phyloP scores from a whole-genome alignment of 73 alveolate species.

The Durusdinium trenchii region DNA sequence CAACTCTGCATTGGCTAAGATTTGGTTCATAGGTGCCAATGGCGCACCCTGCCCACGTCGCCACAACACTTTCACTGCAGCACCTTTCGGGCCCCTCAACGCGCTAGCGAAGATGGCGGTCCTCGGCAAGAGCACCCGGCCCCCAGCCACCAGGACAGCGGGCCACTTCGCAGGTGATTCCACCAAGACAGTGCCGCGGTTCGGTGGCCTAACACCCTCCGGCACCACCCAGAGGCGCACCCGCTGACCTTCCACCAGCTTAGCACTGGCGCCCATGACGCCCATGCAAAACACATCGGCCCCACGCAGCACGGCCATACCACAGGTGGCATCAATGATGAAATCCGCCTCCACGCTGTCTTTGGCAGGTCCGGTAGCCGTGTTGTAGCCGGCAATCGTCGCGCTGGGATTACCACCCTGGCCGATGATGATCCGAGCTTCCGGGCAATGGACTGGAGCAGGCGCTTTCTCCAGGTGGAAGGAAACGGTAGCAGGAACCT shows the following conservation, averaged over 20 bases:
- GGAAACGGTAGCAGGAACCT: not conserved
- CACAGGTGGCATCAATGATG: constrained; percentile 74
- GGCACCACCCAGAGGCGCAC: constrained; percentile 90
- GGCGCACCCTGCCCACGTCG: constrained; percentile 37
- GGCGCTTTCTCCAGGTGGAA: constrained; percentile 24
- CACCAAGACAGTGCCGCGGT: constrained; percentile 43
- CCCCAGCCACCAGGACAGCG: constrained; percentile 79
- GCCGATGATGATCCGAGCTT: constrained; percentile 27
- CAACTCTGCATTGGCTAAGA: not conserved
- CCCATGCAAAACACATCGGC: constrained; percentile 91
- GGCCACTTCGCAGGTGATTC: constrained; percentile 58
- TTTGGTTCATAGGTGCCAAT: constrained; percentile 66
- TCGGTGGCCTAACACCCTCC: constrained; percentile 86
- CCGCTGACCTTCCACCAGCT: constrained; percentile 35
- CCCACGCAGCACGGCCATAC: constrained; percentile 78
- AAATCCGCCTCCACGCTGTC: constrained; percentile 1
- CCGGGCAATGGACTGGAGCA: constrained; percentile 42
- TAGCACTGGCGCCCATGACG: constrained; percentile 57
- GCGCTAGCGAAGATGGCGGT: constrained; percentile 28
- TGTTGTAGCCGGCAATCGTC: not conserved
- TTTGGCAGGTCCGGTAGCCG: not conserved
- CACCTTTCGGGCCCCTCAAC: constrained; percentile 26
- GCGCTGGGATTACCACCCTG: not conserved
- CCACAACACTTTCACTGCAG: constrained; percentile 66
- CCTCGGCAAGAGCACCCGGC: constrained; percentile 42